Evolutionary conservation across 495 filamentous ascomycete genomes (phyloP).

Genomic region (Daldinia decipiens): DNA sequence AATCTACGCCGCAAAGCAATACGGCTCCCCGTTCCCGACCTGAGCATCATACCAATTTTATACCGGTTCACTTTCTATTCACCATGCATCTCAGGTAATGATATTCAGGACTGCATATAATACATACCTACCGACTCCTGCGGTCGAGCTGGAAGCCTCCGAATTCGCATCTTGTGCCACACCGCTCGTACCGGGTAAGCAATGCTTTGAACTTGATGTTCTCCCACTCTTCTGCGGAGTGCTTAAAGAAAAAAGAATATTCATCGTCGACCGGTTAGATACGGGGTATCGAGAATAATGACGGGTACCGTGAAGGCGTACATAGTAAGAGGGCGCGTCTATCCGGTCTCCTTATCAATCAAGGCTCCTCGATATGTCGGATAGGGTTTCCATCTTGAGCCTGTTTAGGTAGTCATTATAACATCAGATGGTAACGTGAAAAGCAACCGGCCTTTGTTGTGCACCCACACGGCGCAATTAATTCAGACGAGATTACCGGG

Average conservation of each 20-base stretch:
- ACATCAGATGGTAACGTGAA: conserved; percentile 35
- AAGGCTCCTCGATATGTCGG: conserved; percentile 22
- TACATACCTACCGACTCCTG: conserved; percentile 1
- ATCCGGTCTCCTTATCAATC: conserved; percentile 17
- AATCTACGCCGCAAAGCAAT: conserved; percentile 16
- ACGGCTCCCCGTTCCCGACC: conserved; percentile 18
- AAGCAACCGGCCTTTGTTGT: conserved; percentile 29
- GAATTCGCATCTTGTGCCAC: conserved; percentile 35
- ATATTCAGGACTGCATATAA: conserved; percentile 16
- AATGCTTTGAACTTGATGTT: conserved; percentile 10
- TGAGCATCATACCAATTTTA: conserved; percentile 11
- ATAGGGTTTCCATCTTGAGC: conserved; percentile 42
- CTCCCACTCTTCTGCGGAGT: background rate
- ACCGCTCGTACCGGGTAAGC: conserved; percentile 29
- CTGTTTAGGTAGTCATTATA: conserved; percentile 26
- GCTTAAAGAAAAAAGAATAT: too few relatives aligned
- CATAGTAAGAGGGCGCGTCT: too few relatives aligned
- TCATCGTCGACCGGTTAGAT: conserved; percentile 21
- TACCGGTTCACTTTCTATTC: conserved; percentile 5
- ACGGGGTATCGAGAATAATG: conserved; percentile 13
- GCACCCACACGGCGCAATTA: conserved; percentile 39
- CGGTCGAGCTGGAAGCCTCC: conserved; percentile 26
- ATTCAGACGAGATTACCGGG: conserved; percentile 42
- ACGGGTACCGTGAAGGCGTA: conserved; percentile 9
- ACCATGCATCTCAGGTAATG: conserved; percentile 5